These are phyloP conservation scores for Vitis cinerea DNA, from an alignment of 164 flowering plant species.

Conservation along the genomic window DNA sequence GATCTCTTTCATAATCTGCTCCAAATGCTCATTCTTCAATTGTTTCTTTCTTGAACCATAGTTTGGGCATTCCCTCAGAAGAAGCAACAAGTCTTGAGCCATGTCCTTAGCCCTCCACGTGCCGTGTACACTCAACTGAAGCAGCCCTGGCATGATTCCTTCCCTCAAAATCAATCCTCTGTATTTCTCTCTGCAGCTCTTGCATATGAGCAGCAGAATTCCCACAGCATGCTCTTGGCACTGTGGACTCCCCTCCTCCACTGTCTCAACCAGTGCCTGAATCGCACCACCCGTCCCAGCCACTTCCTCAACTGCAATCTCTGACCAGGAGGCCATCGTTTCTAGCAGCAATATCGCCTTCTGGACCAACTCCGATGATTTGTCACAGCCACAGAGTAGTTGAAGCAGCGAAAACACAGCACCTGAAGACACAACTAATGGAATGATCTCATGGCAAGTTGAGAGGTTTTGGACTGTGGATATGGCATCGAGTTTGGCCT, in stretches of 20 bases:
- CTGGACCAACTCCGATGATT: conserved; percentile 40
- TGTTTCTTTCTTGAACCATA: conserved; percentile 16
- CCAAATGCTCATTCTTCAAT: conserved; percentile 25
- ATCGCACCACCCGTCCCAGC: conserved; percentile 31
- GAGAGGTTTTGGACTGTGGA: conserved; percentile 62
- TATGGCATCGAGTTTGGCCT: conserved; percentile 49
- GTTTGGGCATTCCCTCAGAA: conserved; percentile 40
- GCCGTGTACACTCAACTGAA: conserved; percentile 62
- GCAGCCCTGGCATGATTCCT: conserved; percentile 63
- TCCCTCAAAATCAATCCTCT: conserved; percentile 51
- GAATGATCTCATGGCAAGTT: conserved; percentile 29
- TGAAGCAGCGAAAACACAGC: conserved; percentile 26
- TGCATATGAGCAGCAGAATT: conserved; percentile 37
- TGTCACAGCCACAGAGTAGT: conserved; percentile 24
- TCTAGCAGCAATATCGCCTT: conserved; percentile 49
- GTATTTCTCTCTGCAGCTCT: conserved; percentile 45
- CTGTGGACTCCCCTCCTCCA: conserved; percentile 58
- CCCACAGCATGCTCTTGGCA: conserved; percentile 61
- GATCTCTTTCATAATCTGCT: conserved; percentile 50
- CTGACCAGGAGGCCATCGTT: conserved; percentile 32
- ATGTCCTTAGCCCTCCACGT: conserved; percentile 39
- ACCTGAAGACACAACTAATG: conserved; percentile 30
- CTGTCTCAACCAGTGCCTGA: conserved; percentile 45
- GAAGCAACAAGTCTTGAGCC: conserved; percentile 38
- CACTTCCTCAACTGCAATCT: conserved; percentile 27